These are phyloP conservation scores for Phytophthora multivora DNA, from an alignment of 352 stramenopile species.

Conservation along the genomic window DNA sequence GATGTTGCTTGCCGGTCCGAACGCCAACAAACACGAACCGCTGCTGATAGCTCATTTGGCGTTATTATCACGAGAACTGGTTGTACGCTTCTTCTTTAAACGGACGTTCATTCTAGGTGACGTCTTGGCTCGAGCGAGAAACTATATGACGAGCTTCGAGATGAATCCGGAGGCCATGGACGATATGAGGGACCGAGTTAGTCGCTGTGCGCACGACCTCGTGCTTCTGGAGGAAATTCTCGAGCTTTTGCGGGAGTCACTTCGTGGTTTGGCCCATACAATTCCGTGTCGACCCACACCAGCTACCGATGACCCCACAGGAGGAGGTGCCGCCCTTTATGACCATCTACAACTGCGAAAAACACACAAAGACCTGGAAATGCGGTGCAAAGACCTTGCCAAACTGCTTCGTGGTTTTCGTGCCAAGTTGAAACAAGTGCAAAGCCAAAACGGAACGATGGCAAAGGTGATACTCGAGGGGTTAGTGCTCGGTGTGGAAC, in stretches of 20 bases:
- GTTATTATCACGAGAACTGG: slow-evolving; percentile 93
- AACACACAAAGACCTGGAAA: slow-evolving; percentile 83
- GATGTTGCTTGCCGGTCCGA: slow-evolving; percentile 93
- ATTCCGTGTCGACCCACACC: slow-evolving; percentile 67
- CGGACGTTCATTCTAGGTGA: slow-evolving; percentile 96
- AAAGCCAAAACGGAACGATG: slow-evolving; percentile 80
- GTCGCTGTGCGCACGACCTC: slow-evolving; percentile 93
- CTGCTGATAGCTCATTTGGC: slow-evolving; percentile 93
- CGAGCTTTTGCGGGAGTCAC: slow-evolving; percentile 93
- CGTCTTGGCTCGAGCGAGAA: slow-evolving; percentile 92
- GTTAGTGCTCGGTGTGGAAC: slow-evolving; percentile 63
- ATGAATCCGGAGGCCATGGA: slow-evolving; percentile 92
- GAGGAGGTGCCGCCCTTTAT: slow-evolving; percentile 86
- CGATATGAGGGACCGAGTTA: slow-evolving; percentile 90
- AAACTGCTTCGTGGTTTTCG: slow-evolving; percentile 92
- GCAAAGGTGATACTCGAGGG: slow-evolving; percentile 74
- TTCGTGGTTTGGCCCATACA: slow-evolving; percentile 81
- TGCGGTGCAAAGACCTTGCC: slow-evolving; percentile 92
- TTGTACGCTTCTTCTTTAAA: slow-evolving; percentile 96
- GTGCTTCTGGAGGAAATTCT: slow-evolving; percentile 97
- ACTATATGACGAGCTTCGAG: slow-evolving; percentile 92
- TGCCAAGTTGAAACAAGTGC: slow-evolving; percentile 90
- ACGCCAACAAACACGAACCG: slow-evolving; percentile 92
- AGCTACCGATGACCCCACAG: slow-evolving; percentile 85
- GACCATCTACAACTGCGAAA: slow-evolving; percentile 92